Base-by-base conservation (phyloP, 1,284 basidiomycete genomes). In the Ustilago hordei region DNA sequence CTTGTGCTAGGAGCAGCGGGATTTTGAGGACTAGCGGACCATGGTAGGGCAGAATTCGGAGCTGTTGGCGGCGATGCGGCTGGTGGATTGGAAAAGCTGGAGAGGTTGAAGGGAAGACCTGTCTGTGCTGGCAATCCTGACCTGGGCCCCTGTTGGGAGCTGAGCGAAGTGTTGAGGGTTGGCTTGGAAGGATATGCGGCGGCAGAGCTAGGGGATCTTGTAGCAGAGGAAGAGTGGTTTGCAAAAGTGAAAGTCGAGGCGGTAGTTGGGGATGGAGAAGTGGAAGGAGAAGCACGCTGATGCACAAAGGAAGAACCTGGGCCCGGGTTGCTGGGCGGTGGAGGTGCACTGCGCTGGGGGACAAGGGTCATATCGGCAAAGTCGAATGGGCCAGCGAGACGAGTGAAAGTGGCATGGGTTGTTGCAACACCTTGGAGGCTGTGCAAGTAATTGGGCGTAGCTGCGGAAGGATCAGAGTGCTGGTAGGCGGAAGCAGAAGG, bases 301-400 rank as follows among this genome's bases (percentile, higher is more conserved):
- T 39, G 58, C 6, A 60, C 36, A 13, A 69, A 61, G 4, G 45
- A 48, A 19, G 75, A 61, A 23, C 50, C 43, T 12, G 73, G 58
- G 34, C 35, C 65, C 12, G 36, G 19, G 38, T 19, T 65, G 60
- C 59, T 64, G 7, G 79, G 79, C 6, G 79, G 79, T 38, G 74
- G 64, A 2, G 82, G 82, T 17, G 82, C 82, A 48, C 82, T 84
- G 15, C 82, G 72, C 52, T 84, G 79, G 9, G 82, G 82, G 9
- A 84, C 63, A 31, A 84, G 72, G 38, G 73, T 64, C 57, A 78
- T 65, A 13, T 78, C 75, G 54, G 55, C 58, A 55, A 77, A 76
- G 63, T 75, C 64, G 32, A 77, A 77, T 41, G 60, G 59, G 56
- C 58, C 54, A 35, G 59, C 63, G 12, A 77, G 67, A 36, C 63